A percentile compares a stretch with the other conserved stretches of the same genome.
Evolutionary conservation across 768 basidiomycete genomes (phyloP).

Genomic region (Leccinum subgranulosum): DNA sequence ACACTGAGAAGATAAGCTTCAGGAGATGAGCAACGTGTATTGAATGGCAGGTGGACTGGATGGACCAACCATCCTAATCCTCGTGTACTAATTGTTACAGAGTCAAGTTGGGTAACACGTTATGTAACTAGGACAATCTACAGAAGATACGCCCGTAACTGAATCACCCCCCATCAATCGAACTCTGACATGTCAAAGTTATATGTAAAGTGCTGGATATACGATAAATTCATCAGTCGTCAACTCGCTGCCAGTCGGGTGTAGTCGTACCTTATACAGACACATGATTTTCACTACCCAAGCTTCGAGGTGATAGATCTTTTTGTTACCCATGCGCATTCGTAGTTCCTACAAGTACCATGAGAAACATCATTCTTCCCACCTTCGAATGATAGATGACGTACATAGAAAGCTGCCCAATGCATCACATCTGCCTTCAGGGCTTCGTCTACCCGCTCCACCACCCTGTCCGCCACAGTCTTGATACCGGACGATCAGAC

Average conservation of each 20-base stretch:
- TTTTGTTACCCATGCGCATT: slow-evolving; percentile 90
- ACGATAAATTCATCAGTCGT: not conserved
- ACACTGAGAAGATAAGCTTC: slow-evolving; percentile 92
- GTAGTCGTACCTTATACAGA: slow-evolving; percentile 63
- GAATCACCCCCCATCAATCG: slow-evolving; percentile 16
- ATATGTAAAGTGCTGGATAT: slow-evolving; percentile 30
- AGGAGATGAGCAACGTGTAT: slow-evolving; percentile 8
- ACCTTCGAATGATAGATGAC: slow-evolving; percentile 25
- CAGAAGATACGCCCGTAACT: not conserved
- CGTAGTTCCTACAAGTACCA: slow-evolving; percentile 68
- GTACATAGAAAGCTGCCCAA: slow-evolving; percentile 95
- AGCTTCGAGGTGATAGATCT: slow-evolving; percentile 96
- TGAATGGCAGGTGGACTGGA: not conserved
- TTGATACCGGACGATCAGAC: slow-evolving; percentile 29
- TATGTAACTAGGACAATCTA: slow-evolving; percentile 5
- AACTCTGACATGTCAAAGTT: slow-evolving; percentile 35
- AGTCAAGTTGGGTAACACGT: not conserved
- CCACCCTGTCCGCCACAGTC: slow-evolving; percentile 89
- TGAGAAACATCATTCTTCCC: not conserved
- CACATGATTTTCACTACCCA: slow-evolving; percentile 98
- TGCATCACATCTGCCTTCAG: slow-evolving; percentile 94
- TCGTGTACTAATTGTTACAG: slow-evolving; percentile 1
- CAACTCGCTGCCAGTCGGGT: not conserved
- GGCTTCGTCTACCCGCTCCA: slow-evolving; percentile 84
- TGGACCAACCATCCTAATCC: slow-evolving; percentile 25